Percentiles rank a stretch among this genome's conserved stretches.
phyloP scores from a whole-genome alignment of 192 early-diverging fungal genomes.

The Pilobolus umbonatus region DNA sequence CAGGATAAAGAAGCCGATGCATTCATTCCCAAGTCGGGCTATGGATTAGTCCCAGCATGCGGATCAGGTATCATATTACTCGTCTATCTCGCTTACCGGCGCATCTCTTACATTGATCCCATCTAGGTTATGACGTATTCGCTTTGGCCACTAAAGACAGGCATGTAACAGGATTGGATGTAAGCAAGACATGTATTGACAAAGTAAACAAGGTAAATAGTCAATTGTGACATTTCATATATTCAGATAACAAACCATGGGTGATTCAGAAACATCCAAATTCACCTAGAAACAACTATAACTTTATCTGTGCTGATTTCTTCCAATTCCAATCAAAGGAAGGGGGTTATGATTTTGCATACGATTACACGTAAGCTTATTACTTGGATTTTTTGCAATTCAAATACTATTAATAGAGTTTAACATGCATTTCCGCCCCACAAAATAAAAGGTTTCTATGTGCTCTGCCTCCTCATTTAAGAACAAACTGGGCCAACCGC shows the following conservation, averaged over 20 bases:
- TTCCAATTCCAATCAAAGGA: conserved; percentile 57
- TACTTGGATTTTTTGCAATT: neutral
- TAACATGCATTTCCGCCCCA: neutral
- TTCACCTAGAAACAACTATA: conserved; percentile 15
- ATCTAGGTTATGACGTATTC: conserved; percentile 66
- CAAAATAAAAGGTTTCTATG: conserved; percentile 66
- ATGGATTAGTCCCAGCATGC: conserved; percentile 60
- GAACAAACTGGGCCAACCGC: conserved; percentile 59
- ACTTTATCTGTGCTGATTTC: conserved; percentile 64
- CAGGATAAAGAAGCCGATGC: conserved; percentile 29
- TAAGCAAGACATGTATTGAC: conserved; percentile 61
- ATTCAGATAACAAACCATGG: neutral
- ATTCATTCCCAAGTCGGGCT: conserved; percentile 38
- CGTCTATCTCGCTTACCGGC: neutral
- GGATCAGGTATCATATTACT: conserved; percentile 36
- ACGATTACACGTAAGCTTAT: conserved; percentile 69
- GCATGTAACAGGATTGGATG: conserved; percentile 64
- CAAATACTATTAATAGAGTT: too few species aligned
- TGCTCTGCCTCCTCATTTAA: conserved; percentile 60
- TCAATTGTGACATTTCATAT: neutral
- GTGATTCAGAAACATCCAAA: conserved; percentile 30
- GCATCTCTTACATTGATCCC: neutral
- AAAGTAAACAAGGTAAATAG: conserved; percentile 40
- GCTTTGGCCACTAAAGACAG: conserved; percentile 57
- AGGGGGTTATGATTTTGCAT: conserved; percentile 66